These are phyloP conservation scores for Sporothrix inflata DNA, from an alignment of 2,329 filamentous ascomycete species.

Conservation along the genomic window DNA sequence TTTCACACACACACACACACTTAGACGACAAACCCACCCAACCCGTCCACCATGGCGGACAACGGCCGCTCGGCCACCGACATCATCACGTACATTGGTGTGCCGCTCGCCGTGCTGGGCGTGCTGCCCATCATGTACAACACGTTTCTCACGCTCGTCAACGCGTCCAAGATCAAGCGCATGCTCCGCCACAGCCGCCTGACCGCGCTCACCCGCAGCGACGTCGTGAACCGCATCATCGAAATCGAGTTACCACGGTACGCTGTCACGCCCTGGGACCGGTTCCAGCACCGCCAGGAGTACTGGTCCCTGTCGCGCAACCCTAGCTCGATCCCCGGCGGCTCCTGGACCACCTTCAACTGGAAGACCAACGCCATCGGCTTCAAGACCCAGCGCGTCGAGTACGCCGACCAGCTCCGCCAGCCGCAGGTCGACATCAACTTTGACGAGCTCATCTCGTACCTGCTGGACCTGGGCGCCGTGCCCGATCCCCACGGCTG, in stretches of 20 bases:
- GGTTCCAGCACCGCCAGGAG: constrained; percentile 54
- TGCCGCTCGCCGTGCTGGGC: constrained; percentile 43
- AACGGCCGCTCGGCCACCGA: constrained; percentile 37
- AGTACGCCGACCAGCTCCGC: constrained; percentile 61
- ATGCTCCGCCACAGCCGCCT: constrained; percentile 61
- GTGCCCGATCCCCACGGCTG: constrained; percentile 63
- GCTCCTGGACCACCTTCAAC: constrained; percentile 67
- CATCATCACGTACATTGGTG: constrained; percentile 44
- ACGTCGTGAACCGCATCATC: constrained; percentile 67
- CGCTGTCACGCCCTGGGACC: constrained; percentile 63
- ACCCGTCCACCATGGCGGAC: constrained; percentile 29
- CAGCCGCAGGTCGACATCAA: constrained; percentile 57
- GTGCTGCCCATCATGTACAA: constrained; percentile 70
- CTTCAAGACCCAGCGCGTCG: constrained; percentile 63
- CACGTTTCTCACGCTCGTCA: constrained; percentile 61
- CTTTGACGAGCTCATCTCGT: constrained; percentile 64
- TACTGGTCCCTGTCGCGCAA: constrained; percentile 62
- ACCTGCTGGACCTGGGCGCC: constrained; percentile 66
- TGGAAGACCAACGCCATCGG: constrained; percentile 67
- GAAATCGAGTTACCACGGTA: constrained; percentile 68
- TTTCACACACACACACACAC: not conserved
- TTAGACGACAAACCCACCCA: not conserved
- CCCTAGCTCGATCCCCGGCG: constrained; percentile 60
- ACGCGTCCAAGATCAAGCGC: constrained; percentile 62
- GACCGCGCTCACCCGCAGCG: constrained; percentile 63